phyloP scores from a whole-genome alignment of 1,284 basidiomycete genomes.

The Neonothopanus nambi region DNA sequence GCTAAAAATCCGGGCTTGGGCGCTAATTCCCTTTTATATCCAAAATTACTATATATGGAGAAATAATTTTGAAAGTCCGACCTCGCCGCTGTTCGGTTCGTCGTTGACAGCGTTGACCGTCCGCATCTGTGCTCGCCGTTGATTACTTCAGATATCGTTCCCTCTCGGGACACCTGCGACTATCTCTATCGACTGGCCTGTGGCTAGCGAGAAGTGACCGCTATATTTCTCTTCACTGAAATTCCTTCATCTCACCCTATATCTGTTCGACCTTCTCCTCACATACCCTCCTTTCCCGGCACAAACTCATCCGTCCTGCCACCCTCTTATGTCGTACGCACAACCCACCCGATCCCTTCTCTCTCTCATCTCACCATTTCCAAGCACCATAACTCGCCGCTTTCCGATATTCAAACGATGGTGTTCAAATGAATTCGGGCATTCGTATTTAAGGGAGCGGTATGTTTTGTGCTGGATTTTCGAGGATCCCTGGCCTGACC shows the following conservation, averaged over 20 bases:
- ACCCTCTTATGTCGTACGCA: slow-evolving; percentile 51
- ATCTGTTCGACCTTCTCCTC: slow-evolving; percentile 34
- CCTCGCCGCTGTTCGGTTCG: too few relatives aligned
- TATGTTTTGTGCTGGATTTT: too few relatives aligned
- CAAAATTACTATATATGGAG: too few relatives aligned
- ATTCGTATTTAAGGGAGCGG: too few relatives aligned
- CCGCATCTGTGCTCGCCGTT: too few relatives aligned
- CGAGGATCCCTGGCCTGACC: too few relatives aligned
- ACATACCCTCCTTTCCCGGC: slow-evolving; percentile 35
- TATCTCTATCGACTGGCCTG: slow-evolving; percentile 60
- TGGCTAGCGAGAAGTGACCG: slow-evolving; percentile 70
- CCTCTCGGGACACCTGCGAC: slow-evolving; percentile 49
- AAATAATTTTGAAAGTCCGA: too few relatives aligned
- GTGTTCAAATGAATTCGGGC: too few relatives aligned
- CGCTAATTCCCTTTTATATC: too few relatives aligned
- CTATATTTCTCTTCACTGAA: slow-evolving; percentile 39
- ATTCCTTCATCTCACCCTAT: slow-evolving; percentile 33
- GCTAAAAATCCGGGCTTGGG: too few relatives aligned
- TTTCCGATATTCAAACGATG: too few relatives aligned
- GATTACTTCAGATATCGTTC: slow-evolving; percentile 55
- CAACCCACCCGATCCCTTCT: slow-evolving; percentile 50
- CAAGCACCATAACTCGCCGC: slow-evolving; percentile 58
- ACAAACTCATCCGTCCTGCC: slow-evolving; percentile 43
- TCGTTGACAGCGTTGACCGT: too few relatives aligned
- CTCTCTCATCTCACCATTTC: slow-evolving; percentile 56